Evolutionary conservation across 2,329 filamentous ascomycete genomes (phyloP).

Genomic region (Botrytis porri): DNA sequence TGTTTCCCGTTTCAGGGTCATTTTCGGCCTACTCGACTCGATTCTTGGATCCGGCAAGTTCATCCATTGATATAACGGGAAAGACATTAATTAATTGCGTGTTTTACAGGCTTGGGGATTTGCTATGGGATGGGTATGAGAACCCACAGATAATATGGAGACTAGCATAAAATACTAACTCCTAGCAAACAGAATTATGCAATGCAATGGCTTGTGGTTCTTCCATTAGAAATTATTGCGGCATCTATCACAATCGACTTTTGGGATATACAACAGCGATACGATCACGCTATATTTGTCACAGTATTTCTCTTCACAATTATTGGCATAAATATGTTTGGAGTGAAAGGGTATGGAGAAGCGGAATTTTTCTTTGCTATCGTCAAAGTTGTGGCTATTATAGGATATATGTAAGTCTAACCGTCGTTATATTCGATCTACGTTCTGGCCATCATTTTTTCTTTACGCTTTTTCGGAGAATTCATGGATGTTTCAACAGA

Average conservation of each 20-base stretch:
- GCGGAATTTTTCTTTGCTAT: constrained; percentile 85
- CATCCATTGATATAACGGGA: neutral
- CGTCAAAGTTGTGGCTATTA: constrained; percentile 80
- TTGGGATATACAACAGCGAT: constrained; percentile 56
- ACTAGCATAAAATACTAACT: constrained; percentile 15
- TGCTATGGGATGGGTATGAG: constrained; percentile 74
- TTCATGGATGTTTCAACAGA: neutral
- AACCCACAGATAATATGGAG: neutral
- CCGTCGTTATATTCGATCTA: neutral
- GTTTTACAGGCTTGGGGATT: constrained; percentile 67
- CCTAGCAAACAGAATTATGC: constrained; percentile 59
- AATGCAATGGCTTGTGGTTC: constrained; percentile 78
- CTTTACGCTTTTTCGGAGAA: neutral
- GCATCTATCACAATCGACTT: constrained; percentile 81
- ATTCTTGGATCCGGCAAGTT: constrained; percentile 76
- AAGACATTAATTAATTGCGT: neutral
- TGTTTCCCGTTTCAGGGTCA: constrained; percentile 87
- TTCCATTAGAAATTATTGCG: constrained; percentile 84
- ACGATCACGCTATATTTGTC: constrained; percentile 74
- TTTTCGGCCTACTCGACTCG: constrained; percentile 90
- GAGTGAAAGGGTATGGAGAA: constrained; percentile 85
- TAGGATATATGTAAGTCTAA: constrained; percentile 74
- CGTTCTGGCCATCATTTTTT: neutral
- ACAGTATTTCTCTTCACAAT: constrained; percentile 76
- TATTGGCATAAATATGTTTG: constrained; percentile 79